These are phyloP conservation scores for Fusarium sp. DNA, from an alignment of 2,329 filamentous ascomycete genomes.

Conservation along the genomic window DNA sequence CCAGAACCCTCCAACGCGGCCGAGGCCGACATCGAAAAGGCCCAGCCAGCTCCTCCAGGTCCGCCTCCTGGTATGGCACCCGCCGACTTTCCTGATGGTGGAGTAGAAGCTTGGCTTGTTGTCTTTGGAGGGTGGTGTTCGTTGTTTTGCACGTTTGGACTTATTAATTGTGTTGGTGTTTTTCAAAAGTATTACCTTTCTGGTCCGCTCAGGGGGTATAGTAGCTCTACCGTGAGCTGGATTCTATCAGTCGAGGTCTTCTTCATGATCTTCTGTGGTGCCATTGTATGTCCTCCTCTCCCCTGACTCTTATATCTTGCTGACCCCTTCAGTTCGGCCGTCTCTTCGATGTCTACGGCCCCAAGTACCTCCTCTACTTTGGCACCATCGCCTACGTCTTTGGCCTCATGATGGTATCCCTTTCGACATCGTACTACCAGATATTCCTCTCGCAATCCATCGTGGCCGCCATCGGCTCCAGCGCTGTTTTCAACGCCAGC, in stretches of 20 bases:
- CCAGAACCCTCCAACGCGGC: slow-evolving; percentile 47
- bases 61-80: slow-evolving; percentile 54
- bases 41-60: slow-evolving; percentile 9
- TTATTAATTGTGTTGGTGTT: slow-evolving; percentile 62
- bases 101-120: slow-evolving; percentile 67
- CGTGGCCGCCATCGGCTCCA: slow-evolving; percentile 56
- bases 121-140: slow-evolving; percentile 62
- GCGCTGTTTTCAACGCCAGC: slow-evolving; percentile 57
- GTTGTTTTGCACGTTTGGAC: slow-evolving; percentile 59
- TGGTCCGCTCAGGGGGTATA: slow-evolving; percentile 60
- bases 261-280: slow-evolving; percentile 62
- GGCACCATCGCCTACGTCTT: slow-evolving; percentile 71
- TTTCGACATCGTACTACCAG: slow-evolving; percentile 60
- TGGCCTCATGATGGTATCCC: slow-evolving; percentile 73
- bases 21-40: slow-evolving; percentile 44
- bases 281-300: slow-evolving; percentile 52
- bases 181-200: slow-evolving; percentile 70
- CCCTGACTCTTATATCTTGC: not conserved
- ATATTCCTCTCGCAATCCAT: slow-evolving; percentile 58
- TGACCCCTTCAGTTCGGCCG: slow-evolving; percentile 60
- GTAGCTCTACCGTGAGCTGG: slow-evolving; percentile 68
- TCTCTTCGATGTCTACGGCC: slow-evolving; percentile 74
- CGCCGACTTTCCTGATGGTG: slow-evolving; percentile 71
- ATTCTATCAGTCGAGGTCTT: slow-evolving; percentile 68
- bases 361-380: slow-evolving; percentile 65